These are phyloP conservation scores for Fusarium sp. DNA, from an alignment of 2,329 filamentous ascomycete species.

Conservation along the genomic window DNA sequence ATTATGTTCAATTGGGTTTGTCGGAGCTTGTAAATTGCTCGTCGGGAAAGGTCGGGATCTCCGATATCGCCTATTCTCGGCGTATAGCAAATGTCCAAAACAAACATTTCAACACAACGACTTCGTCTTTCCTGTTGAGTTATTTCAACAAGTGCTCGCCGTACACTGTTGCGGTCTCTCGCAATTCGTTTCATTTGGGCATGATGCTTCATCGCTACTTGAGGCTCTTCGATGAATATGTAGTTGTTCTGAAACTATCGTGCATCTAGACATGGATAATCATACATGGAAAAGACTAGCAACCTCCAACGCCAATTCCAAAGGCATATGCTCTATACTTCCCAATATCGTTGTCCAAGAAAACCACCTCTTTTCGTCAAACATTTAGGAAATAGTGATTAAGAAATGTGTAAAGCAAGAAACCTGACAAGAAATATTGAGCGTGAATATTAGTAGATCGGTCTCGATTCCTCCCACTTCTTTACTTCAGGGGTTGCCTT, in stretches of 20 bases:
- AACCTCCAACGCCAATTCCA: conserved; percentile 40
- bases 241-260: conserved; percentile 10
- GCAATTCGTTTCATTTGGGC: background rate
- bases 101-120: conserved; percentile 26
- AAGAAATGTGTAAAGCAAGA: conserved; percentile 6
- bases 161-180: background rate
- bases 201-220: background rate
- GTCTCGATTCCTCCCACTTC: conserved; percentile 58
- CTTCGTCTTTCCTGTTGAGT: background rate
- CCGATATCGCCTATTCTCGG: conserved; percentile 37
- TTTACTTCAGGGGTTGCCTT: conserved; percentile 45
- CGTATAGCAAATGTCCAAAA: conserved; percentile 31
- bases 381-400: conserved; percentile 29
- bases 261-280: conserved; percentile 22
- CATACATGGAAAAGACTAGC: conserved; percentile 29
- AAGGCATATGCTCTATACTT: conserved; percentile 21
- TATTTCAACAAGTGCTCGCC: background rate
- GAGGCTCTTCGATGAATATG: background rate
- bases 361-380: conserved; percentile 16
- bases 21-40: conserved; percentile 39
- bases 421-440: conserved; percentile 8
- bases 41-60: conserved; percentile 45
- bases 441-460: conserved; percentile 52
- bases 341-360: conserved; percentile 28
- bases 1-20: conserved; percentile 38